A percentile compares a stretch with the other conserved stretches of the same genome.
phyloP scores from a whole-genome alignment of 148 eudicot species.

The Cornus florida region DNA sequence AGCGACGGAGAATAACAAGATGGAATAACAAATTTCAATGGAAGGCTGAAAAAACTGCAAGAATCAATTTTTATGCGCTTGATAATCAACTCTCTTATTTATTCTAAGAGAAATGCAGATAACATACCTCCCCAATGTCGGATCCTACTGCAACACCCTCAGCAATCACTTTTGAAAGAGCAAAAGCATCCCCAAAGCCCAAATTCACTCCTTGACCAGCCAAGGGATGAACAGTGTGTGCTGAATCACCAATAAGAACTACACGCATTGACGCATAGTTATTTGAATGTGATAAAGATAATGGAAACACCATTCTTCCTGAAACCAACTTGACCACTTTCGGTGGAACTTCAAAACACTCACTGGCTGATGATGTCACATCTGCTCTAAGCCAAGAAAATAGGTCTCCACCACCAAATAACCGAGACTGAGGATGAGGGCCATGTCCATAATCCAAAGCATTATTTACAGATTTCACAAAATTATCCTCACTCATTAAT shows the following conservation, averaged over 20 bases:
- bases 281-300: slow-evolving; percentile 78
- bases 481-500: slow-evolving; percentile 64
- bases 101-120: neutral
- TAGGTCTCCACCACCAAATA: slow-evolving; percentile 35
- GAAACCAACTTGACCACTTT: slow-evolving; percentile 67
- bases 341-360: slow-evolving; percentile 88
- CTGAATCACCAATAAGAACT: slow-evolving; percentile 93
- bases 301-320: slow-evolving; percentile 86
- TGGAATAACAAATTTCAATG: neutral
- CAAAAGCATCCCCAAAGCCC: slow-evolving; percentile 88
- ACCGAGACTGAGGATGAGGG: slow-evolving; percentile 70
- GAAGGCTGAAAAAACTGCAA: neutral
- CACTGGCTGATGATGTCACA: slow-evolving; percentile 50
- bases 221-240: slow-evolving; percentile 97
- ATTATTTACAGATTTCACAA: slow-evolving; percentile 66
- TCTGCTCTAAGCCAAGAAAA: slow-evolving; percentile 54
- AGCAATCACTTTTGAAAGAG: slow-evolving; percentile 75
- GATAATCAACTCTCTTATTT: neutral
- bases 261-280: slow-evolving; percentile 66
- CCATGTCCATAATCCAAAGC: slow-evolving; percentile 88
- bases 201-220: slow-evolving; percentile 99
- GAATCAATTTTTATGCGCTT: neutral
- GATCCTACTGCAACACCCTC: slow-evolving; percentile 86
- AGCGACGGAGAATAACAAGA: neutral
- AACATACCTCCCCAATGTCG: slow-evolving; percentile 92